A percentile compares a stretch with the other conserved stretches of the same genome.
Conservation (phyloP, 2,329 filamentous ascomycete species). For the Apiospora marii region DNA sequence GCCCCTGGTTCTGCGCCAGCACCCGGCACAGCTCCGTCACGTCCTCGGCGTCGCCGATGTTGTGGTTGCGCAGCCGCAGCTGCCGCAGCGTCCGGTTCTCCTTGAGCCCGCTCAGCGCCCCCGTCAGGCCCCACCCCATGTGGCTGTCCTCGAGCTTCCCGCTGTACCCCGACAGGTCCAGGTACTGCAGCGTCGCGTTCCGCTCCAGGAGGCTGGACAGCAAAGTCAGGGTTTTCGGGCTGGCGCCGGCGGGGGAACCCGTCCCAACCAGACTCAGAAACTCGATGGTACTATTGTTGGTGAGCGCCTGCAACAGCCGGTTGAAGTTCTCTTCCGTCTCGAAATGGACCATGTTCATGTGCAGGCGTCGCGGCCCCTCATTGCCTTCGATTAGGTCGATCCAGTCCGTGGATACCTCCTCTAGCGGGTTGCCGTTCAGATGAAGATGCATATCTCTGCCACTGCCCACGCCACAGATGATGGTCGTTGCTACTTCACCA, state of each 20-base stretch:
- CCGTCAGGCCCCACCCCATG: constrained; percentile 61
- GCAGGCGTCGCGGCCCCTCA: constrained; percentile 58
- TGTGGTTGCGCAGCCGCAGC: constrained; percentile 64
- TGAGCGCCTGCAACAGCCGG: constrained; percentile 57
- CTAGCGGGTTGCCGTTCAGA: constrained; percentile 61
- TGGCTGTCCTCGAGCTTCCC: constrained; percentile 66
- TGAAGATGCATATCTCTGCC: constrained; percentile 56
- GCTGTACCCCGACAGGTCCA: constrained; percentile 65
- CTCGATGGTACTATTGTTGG: constrained; percentile 57
- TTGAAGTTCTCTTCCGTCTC: constrained; percentile 59
- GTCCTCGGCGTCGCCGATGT: constrained; percentile 53
- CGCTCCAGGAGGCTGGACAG: constrained; percentile 59
- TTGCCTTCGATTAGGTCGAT: constrained; percentile 56
- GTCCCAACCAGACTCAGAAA: constrained; percentile 64
- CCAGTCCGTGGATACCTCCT: constrained; percentile 59
- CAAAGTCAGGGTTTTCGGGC: constrained; percentile 55
- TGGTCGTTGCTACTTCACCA: constrained; percentile 56
- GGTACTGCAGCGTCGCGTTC: constrained; percentile 59
- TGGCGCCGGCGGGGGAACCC: constrained; percentile 55
- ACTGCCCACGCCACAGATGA: constrained; percentile 60
- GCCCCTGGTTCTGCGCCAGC: constrained; percentile 55
- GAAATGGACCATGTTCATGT: constrained; percentile 67
- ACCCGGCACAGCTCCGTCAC: constrained; percentile 55
- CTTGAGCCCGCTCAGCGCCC: constrained; percentile 55
- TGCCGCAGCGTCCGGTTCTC: constrained; percentile 55